A percentile compares a stretch with the other conserved stretches of the same genome.
phyloP scores from a whole-genome alignment of 2,329 filamentous ascomycete species.

The Keithomyces neogunnii region DNA sequence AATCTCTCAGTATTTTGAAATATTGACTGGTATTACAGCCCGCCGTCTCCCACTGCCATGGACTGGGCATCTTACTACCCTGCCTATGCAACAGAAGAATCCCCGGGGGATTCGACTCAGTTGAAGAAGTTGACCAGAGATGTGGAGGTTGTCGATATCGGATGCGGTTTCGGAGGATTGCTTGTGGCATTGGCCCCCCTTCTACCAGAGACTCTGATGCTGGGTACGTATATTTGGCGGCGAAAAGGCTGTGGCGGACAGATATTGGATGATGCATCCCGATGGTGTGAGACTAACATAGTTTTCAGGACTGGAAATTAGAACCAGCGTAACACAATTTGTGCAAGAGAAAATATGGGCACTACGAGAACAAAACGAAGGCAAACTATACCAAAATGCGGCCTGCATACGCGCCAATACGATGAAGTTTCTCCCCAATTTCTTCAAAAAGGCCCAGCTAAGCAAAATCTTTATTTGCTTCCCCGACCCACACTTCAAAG shows the following conservation, averaged over 20 bases:
- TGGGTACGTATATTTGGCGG: conserved; percentile 49
- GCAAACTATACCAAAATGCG: conserved; percentile 69
- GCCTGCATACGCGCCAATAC: conserved; percentile 85
- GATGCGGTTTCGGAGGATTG: conserved; percentile 90
- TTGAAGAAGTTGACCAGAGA: conserved; percentile 40
- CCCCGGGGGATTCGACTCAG: conserved; percentile 18
- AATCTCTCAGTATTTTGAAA: neutral
- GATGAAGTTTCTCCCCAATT: conserved; percentile 99
- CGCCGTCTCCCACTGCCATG: conserved; percentile 72
- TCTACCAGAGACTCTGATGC: conserved; percentile 71
- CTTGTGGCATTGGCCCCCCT: conserved; percentile 76
- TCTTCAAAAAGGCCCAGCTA: conserved; percentile 76
- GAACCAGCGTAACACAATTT: conserved; percentile 81
- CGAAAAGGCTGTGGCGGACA: neutral
- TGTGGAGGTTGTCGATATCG: conserved; percentile 92
- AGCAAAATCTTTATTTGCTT: conserved; percentile 96
- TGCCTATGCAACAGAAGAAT: conserved; percentile 46
- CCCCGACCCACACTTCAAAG: conserved; percentile 96
- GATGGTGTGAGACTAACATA: conserved; percentile 1
- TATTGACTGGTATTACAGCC: conserved; percentile 43
- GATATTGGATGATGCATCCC: neutral
- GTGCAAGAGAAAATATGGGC: conserved; percentile 82
- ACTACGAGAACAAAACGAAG: conserved; percentile 57
- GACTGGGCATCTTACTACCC: conserved; percentile 86
- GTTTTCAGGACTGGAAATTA: conserved; percentile 75